Evolutionary conservation across 345 rosid genomes (phyloP).

Genomic region (Laguncularia racemosa): DNA sequence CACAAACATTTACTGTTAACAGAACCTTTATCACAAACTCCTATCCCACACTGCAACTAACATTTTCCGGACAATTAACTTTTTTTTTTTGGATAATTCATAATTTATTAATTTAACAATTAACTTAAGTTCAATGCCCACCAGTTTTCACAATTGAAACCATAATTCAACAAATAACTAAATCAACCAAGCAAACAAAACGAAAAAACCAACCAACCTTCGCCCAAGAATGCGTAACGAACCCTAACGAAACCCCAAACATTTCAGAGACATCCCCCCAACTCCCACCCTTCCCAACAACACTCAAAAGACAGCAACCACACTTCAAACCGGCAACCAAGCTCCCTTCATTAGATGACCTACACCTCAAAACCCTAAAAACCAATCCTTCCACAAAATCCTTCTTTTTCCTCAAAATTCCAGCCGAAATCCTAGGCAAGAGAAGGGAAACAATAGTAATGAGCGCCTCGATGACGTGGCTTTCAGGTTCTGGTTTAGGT

Average conservation of each 20-base stretch:
- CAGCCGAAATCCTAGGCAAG: conserved; percentile 41
- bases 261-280: conserved; percentile 45
- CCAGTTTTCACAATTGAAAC: background rate
- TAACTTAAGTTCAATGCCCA: background rate
- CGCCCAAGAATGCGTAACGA: conserved; percentile 41
- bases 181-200: background rate
- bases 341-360: conserved; percentile 34
- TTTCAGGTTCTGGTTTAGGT: conserved; percentile 23
- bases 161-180: background rate
- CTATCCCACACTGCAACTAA: too few relatives aligned
- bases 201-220: conserved; percentile 32
- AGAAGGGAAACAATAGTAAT: conserved; percentile 47
- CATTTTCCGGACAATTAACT: too few relatives aligned
- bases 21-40: too few relatives aligned
- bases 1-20: too few relatives aligned
- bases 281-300: conserved; percentile 31
- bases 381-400: conserved; percentile 40
- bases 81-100: too few relatives aligned
- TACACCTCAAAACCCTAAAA: conserved; percentile 32
- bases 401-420: conserved; percentile 42
- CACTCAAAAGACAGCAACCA: conserved; percentile 37
- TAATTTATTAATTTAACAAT: too few relatives aligned
- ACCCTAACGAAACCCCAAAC: conserved; percentile 34
- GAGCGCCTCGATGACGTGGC: conserved; percentile 46
- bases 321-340: conserved; percentile 57